Base-by-base conservation (phyloP, 225 moss, liverwort and hornwort species). In the Pseudoscleropodium purum region DNA sequence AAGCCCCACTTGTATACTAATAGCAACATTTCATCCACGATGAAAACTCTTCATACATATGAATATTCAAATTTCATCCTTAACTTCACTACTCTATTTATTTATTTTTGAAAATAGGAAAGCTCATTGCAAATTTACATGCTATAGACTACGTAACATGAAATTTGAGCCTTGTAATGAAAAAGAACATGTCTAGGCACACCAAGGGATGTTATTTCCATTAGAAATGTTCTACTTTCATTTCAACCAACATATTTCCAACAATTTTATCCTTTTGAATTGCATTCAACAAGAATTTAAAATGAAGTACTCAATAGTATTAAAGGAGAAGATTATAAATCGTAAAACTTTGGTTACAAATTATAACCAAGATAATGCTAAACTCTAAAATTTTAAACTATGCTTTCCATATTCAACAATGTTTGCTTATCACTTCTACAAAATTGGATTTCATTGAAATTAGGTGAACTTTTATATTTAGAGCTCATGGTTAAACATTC, bases 1-100 rank as follows among this genome's bases (percentile, higher is more conserved):
- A 72, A 72, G 9, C 5, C 1, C 3, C 2, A 1, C 2, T 2
- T 1, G 0, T 69, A 7, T 13, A 7, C 69, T 13, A 39, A 2
- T 13, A 73, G 26, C 9, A 72, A 72, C 15, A 72, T 41, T 41
- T 72, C 15, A 39, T 70, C 14, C 14, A 70, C 7, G 4, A 69
- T 1, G 24, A 39, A 7, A 2, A 39, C 7, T 29, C 62, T 62
- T 62, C 13, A 13, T 70, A 13, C 14, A 8, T 39, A 25, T 39
- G 25, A 70, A 70, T 39, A 70, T 70, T 70, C 4, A 39, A 39
- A 23, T n/a, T 70, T 70, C 25, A 39, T 39, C 14, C 25, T n/a
- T n/a, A 24, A 68, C 6, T 68, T 39, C 5, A 39, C 8, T 39
- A 39, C 7, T 39, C 39, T 8, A 39, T 69, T 70, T 69, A 23